Evolutionary conservation across 164 flowering plant genomes (phyloP), one percentile per base, ranked within the genome.

Genomic region (Dillenia suffruticosa): DNA sequence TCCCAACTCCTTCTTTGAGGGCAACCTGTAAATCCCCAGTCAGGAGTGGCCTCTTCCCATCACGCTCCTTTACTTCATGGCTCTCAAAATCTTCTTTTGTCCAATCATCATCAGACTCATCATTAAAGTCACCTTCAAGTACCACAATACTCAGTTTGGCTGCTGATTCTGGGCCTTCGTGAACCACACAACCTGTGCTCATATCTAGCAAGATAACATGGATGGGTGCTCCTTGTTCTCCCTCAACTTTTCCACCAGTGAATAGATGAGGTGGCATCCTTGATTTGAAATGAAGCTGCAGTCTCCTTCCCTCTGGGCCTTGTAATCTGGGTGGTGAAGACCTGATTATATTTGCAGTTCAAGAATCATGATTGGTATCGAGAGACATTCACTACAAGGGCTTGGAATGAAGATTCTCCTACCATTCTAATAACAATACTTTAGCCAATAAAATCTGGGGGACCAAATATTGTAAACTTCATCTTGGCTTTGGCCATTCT

Each of bases 11-110:
- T 46, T 78, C 76, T 54, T 75, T 74, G 45, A 89, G 78, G 9
- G 58, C 47, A 16, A 89, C 68, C 16, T 68, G 72, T 40, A 81
- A 63, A 47, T 81, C 86, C 49, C 92, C 96, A 40, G 83, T 76
- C 63, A 89, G 58, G 66, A 89, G 71, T 3, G 96, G 96, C 54
- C 87, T 75, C 71, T 82, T 84, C 47, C 90, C 96, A 32, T 84
- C 88, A 8, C 92, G 81, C 61, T 80, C 87, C 74, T 80, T 78
- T 45, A 82, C 82, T 56, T 74, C 83, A 46, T 71, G 63, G 66
- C 71, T 74, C 58, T 84, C 84, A 71, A 84, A 84, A 24, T 75
- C 75, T 57, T 80, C 89, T 55, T 56, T 57, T 5, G 79, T 74
- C 86, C 86, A 82, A 62, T 73, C 75, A 55, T 74, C 86, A 51